phyloP scores from a whole-genome alignment of 2,329 filamentous ascomycete genomes.

The Beauveria rudraprayagi region DNA sequence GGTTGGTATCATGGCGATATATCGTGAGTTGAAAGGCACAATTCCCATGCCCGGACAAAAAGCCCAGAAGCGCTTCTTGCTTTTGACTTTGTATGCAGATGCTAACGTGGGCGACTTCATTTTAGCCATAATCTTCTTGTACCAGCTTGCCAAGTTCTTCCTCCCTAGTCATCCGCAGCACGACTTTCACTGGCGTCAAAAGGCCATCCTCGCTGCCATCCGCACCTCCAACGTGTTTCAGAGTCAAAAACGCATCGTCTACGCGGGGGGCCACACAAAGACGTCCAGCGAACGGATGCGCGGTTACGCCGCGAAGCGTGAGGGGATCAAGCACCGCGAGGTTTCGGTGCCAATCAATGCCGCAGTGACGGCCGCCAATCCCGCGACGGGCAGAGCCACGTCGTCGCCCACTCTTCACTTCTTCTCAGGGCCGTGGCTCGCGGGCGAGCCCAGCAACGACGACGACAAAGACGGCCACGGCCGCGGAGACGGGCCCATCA shows the following conservation, averaged over 20 bases:
- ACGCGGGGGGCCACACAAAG: background rate
- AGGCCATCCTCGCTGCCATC: background rate
- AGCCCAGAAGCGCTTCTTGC: background rate
- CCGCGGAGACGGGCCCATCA: background rate
- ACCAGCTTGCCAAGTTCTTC: background rate
- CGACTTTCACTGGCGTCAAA: slow-evolving; percentile 11
- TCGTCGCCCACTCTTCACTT: slow-evolving; percentile 14
- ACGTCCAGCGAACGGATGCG: background rate
- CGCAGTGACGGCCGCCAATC: background rate
- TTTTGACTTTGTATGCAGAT: background rate
- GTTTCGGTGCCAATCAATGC: background rate
- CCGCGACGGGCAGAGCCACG: background rate
- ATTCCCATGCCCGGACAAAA: background rate
- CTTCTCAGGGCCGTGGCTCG: slow-evolving; percentile 6
- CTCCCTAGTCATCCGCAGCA: background rate
- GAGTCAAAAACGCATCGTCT: background rate
- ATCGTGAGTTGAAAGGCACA: background rate
- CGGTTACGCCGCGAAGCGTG: background rate
- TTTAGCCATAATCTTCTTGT: background rate
- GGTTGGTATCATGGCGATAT: background rate
- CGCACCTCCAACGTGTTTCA: background rate
- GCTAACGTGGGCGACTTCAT: background rate
- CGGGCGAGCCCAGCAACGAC: background rate
- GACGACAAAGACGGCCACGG: background rate
- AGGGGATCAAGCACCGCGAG: background rate